These are phyloP conservation scores for Vishniacozyma victoriae DNA, from an alignment of 768 basidiomycete genomes.

Conservation along the genomic window DNA sequence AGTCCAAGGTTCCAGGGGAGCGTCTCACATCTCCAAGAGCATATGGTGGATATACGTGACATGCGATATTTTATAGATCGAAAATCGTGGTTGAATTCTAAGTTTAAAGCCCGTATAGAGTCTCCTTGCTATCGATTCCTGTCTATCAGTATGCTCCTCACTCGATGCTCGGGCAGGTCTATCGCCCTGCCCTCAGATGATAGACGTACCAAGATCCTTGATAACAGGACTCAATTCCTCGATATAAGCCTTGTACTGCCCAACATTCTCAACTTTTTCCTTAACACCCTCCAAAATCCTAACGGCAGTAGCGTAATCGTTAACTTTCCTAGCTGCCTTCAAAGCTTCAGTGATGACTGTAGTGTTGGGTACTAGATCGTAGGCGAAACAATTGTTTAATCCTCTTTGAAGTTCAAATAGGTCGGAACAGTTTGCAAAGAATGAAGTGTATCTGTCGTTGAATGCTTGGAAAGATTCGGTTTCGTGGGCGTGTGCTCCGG, in stretches of 20 bases:
- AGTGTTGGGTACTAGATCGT: constrained; percentile 58
- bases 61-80: no score
- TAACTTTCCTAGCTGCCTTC: constrained; percentile 59
- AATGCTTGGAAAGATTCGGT: constrained; percentile 92
- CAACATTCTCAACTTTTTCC: constrained; percentile 97
- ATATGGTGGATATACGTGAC: no score
- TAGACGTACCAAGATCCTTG: constrained; percentile 77
- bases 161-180: background rate
- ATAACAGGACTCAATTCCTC: constrained; percentile 80
- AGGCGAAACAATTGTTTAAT: constrained; percentile 98
- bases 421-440: constrained; percentile 89
- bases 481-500: constrained; percentile 59
- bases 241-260: constrained; percentile 88
- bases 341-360: constrained; percentile 45
- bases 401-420: constrained; percentile 98
- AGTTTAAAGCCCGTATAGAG: constrained; percentile 56
- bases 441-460: constrained; percentile 84
- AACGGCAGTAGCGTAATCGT: constrained; percentile 96
- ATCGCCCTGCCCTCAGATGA: background rate
- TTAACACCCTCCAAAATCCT: constrained; percentile 90
- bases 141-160: background rate
- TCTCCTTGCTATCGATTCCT: constrained; percentile 63
- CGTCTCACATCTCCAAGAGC: no score
- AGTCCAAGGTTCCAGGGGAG: no score
- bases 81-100: no score